Evolutionary conservation across 306 rosid species (phyloP).

Genomic region (Styphnolobium japonicum): DNA sequence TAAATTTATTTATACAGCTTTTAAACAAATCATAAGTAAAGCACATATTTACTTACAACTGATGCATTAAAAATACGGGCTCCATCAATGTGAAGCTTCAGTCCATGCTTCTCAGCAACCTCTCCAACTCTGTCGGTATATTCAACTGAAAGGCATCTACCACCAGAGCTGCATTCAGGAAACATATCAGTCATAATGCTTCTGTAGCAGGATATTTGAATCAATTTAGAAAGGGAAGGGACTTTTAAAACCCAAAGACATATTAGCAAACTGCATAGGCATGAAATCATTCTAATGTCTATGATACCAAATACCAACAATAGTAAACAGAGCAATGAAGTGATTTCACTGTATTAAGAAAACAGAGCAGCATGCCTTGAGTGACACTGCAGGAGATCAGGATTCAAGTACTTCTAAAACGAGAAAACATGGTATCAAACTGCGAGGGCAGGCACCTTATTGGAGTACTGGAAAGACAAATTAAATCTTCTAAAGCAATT

Average conservation of each 20-base stretch:
- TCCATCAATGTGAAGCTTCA: conserved; percentile 94
- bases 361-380: neutral
- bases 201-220: neutral
- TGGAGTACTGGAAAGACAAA: neutral
- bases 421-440: too few relatives aligned
- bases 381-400: neutral
- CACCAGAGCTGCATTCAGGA: conserved; percentile 72
- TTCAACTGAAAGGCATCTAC: conserved; percentile 78
- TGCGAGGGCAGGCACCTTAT: too few relatives aligned
- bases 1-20: neutral
- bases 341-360: neutral
- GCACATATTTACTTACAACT: conserved; percentile 48
- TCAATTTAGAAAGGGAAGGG: neutral
- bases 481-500: neutral
- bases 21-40: neutral
- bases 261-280: neutral
- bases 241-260: neutral
- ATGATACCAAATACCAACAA: neutral
- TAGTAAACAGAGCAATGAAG: conserved; percentile 3
- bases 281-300: neutral
- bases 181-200: neutral
- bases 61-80: conserved; percentile 94
- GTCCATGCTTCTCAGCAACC: conserved; percentile 78
- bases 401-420: too few relatives aligned
- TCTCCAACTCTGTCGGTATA: conserved; percentile 86